Percentiles rank a stretch among this genome's conserved stretches.
phyloP scores from a whole-genome alignment of 768 basidiomycete genomes.

The Podaxis mareebaensis region DNA sequence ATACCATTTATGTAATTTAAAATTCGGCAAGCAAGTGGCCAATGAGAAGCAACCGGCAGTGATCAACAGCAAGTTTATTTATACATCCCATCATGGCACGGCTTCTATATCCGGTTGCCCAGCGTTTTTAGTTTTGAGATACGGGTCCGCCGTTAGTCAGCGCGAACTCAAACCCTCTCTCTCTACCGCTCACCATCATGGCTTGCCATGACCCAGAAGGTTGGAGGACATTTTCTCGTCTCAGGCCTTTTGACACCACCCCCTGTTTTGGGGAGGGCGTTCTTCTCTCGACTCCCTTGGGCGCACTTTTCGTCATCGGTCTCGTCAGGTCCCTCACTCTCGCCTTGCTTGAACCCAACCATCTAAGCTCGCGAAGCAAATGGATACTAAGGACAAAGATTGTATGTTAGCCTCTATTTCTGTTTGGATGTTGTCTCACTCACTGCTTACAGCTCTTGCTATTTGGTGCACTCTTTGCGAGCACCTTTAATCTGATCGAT shows the following conservation, averaged over 20 bases:
- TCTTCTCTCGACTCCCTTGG: conserved; percentile 55
- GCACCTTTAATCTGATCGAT: conserved; percentile 43
- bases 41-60: not conserved
- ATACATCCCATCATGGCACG: not conserved
- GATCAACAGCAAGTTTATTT: not conserved
- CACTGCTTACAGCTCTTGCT: conserved; percentile 44
- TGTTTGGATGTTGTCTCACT: conserved; percentile 1
- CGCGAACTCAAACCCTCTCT: not conserved
- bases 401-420: conserved; percentile 42
- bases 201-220: conserved; percentile 60
- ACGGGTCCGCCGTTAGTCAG: not conserved
- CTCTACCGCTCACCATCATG: conserved; percentile 33
- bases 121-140: not conserved
- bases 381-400: conserved; percentile 62
- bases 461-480: conserved; percentile 43
- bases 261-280: conserved; percentile 81
- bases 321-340: conserved; percentile 37
- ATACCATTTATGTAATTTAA: not conserved
- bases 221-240: conserved; percentile 59
- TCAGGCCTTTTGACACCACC: conserved; percentile 73
- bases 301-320: conserved; percentile 42
- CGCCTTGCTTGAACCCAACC: conserved; percentile 23
- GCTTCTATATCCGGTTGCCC: not conserved
- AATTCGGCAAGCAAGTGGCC: not conserved
- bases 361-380: conserved; percentile 47